Percentiles rank a stretch among this genome's conserved stretches.
Conservation (phyloP, 345 rosid species). For the Tarenaya hassleriana region DNA sequence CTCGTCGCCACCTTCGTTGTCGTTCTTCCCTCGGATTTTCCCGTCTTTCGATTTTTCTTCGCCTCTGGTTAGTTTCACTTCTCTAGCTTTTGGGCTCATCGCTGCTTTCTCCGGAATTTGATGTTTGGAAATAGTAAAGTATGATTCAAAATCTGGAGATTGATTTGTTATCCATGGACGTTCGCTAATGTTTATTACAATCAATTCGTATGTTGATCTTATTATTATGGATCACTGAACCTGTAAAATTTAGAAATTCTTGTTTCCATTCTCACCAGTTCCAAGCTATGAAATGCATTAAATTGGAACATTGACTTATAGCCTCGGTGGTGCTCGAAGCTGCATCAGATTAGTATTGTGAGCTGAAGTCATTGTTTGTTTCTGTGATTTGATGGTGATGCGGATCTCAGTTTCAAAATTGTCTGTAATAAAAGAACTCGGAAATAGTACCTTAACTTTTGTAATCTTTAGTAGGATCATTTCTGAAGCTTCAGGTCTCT, state of each 20-base stretch:
- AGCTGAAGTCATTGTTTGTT: not conserved
- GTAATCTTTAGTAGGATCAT: too few relatives aligned
- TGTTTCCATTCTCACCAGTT: not conserved
- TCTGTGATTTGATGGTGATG: not conserved
- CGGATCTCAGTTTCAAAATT: too few relatives aligned
- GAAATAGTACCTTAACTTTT: too few relatives aligned
- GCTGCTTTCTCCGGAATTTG: not conserved
- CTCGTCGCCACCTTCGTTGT: constrained; percentile 16
- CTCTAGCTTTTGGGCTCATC: not conserved
- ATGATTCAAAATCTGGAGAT: constrained; percentile 5
- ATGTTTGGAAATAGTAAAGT: not conserved
- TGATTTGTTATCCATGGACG: not conserved
- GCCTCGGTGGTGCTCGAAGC: not conserved
- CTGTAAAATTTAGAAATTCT: not conserved
- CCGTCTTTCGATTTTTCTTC: constrained; percentile 2
- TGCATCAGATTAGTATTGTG: too few relatives aligned
- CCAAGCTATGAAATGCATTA: not conserved
- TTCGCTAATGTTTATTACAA: not conserved
- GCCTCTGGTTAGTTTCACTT: not conserved
- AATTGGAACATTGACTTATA: not conserved
- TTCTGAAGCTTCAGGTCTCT: too few relatives aligned
- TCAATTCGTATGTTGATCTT: not conserved
- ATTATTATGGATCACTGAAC: not conserved
- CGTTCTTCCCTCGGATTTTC: constrained; percentile 22
- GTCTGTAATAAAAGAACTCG: too few relatives aligned